Percentiles rank a stretch among this genome's conserved stretches.
These are phyloP conservation scores for Claviceps citrina DNA, from an alignment of 2,329 filamentous ascomycete species.

Conservation along the genomic window DNA sequence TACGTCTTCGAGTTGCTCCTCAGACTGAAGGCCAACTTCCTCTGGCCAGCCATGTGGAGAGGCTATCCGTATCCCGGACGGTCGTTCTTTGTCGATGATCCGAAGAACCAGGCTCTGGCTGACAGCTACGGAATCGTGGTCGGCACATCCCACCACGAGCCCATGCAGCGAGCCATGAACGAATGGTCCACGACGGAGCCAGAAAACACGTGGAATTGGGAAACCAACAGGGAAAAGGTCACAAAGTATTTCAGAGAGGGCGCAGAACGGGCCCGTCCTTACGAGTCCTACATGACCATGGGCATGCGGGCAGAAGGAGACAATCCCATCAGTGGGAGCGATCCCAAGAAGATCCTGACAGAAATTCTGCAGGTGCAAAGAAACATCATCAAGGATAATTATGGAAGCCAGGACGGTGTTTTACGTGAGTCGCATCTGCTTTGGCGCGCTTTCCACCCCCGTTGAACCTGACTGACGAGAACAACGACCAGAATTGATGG, in stretches of 20 bases:
- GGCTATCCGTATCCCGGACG: slow-evolving; percentile 30
- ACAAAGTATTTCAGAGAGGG: slow-evolving; percentile 42
- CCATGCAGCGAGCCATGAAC: slow-evolving; percentile 44
- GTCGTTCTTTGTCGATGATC: slow-evolving; percentile 48
- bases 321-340: slow-evolving; percentile 31
- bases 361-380: slow-evolving; percentile 40
- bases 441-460: not conserved
- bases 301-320: slow-evolving; percentile 47
- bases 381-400: slow-evolving; percentile 34
- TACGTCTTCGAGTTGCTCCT: slow-evolving; percentile 49
- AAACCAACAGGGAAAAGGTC: slow-evolving; percentile 38
- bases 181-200: slow-evolving; percentile 24
- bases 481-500: slow-evolving; percentile 36
- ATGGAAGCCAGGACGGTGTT: slow-evolving; percentile 28
- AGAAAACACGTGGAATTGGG: slow-evolving; percentile 44
- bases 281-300: slow-evolving; percentile 43
- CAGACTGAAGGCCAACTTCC: slow-evolving; percentile 43
- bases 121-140: slow-evolving; percentile 50
- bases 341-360: slow-evolving; percentile 35
- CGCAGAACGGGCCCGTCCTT: slow-evolving; percentile 34
- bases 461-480: not conserved
- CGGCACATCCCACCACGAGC: slow-evolving; percentile 50
- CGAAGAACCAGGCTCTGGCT: slow-evolving; percentile 40
- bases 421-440: slow-evolving; percentile 18
- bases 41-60: slow-evolving; percentile 55